Percentiles rank a stretch among this genome's conserved stretches.
Conservation (phyloP, 768 basidiomycete genomes). For the Leccinellum luteum region DNA sequence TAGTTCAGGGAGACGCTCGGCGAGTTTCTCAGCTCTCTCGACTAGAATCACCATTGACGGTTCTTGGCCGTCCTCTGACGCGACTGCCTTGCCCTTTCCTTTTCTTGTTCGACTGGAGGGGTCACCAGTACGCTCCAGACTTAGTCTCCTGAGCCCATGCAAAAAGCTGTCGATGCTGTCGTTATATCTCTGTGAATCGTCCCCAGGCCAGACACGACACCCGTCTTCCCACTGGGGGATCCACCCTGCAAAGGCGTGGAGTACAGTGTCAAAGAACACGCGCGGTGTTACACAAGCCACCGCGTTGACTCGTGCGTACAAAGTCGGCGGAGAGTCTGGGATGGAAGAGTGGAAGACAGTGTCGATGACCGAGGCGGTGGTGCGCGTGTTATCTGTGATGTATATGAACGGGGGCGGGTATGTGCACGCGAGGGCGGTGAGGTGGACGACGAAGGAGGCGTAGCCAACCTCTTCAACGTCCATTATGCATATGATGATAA, state of each 20-base stretch:
- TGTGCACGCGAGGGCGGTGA: slow-evolving; percentile 31
- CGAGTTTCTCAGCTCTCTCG: slow-evolving; percentile 66
- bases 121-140: slow-evolving; percentile 13
- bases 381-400: slow-evolving; percentile 54
- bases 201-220: slow-evolving; percentile 54
- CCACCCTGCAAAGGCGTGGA: slow-evolving; percentile 61
- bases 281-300: slow-evolving; percentile 60
- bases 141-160: slow-evolving; percentile 54
- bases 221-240: slow-evolving; percentile 57
- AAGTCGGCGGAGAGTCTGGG: slow-evolving; percentile 25
- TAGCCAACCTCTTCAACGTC: slow-evolving; percentile 29
- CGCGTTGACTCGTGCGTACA: slow-evolving; percentile 50
- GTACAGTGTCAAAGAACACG: slow-evolving; percentile 61
- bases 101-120: slow-evolving; percentile 28
- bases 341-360: slow-evolving; percentile 17
- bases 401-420: slow-evolving; percentile 66
- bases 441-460: slow-evolving; percentile 20
- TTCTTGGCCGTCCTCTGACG: slow-evolving; percentile 14
- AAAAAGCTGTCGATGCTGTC: slow-evolving; percentile 67
- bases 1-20: slow-evolving; percentile 59
- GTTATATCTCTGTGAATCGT: slow-evolving; percentile 49
- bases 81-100: slow-evolving; percentile 30
- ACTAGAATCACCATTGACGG: slow-evolving; percentile 55
- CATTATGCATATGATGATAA: too few relatives aligned
- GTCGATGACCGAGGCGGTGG: slow-evolving; percentile 40